Evolutionary conservation across 2,329 filamentous ascomycete genomes (phyloP), one percentile per base, ranked within the genome.

Genomic region (Aspergillus chevalieri): DNA sequence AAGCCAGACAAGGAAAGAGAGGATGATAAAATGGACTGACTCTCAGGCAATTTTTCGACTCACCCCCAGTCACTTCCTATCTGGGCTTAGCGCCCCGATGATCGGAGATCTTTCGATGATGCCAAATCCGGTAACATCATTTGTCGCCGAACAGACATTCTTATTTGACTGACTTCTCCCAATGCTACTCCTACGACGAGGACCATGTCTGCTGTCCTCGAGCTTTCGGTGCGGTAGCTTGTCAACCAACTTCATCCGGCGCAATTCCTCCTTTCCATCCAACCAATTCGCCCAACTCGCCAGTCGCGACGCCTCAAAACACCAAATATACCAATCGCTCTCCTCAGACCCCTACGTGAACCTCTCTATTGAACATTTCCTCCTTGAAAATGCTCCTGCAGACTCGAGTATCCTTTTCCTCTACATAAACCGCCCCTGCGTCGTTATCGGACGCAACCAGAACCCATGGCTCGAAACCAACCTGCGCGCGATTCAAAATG

Each of bases 381-480:
- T 98, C 26, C 81, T 97, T 6, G 83, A 88, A 60, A 82, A 83
- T 48, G 85, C 86, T 0, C 80, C 84, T 1, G 75, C 82, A 6
- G 80, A 86, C 52, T 89, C 89, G 10, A 85, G 81, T 12, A 71
- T 97, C 46, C 80, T 97, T 2, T 87, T 97, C 49, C 80, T 96
- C 46, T 98, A 97, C 73, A 81, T 83, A 61, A 97, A 98, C 71
- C 72, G 82, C 34, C 90, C 92, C 1, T 90, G 88, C 66, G 80
- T 98, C 52, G 85, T 98, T 65, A 85, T 98, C 58, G 93, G 93
- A 41, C 84, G 93, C 52, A 98, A 98, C 68, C 93, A 98, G 74
- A 98, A 98, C 67, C 93, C 93, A 47, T 98, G 92, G 93, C 78
- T 89, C 7, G 93, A 98, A 73, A 84, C 89, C 53, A 88, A 95